These are phyloP conservation scores for Phytophthora agathidicida DNA, from an alignment of 352 stramenopile species.

Conservation along the genomic window DNA sequence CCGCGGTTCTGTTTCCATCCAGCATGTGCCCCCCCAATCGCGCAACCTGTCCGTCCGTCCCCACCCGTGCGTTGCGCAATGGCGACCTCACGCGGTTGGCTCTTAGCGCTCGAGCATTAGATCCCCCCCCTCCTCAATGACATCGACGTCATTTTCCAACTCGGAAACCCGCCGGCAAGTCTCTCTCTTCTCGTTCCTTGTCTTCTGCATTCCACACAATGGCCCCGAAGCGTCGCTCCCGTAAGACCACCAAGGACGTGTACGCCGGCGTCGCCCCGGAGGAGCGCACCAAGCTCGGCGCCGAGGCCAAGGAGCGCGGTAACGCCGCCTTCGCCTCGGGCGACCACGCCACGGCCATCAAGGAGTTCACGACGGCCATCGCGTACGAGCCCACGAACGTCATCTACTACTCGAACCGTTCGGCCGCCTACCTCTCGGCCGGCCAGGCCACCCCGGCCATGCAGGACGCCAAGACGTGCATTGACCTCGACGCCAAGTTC, in stretches of 20 bases:
- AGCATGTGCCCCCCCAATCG: constrained; percentile 10
- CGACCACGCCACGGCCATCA: constrained; percentile 85
- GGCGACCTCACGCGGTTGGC: constrained; percentile 33
- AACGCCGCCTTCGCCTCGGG: constrained; percentile 81
- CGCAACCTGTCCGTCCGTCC: constrained; percentile 1
- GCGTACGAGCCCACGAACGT: constrained; percentile 87
- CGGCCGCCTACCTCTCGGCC: constrained; percentile 82
- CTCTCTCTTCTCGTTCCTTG: constrained; percentile 10
- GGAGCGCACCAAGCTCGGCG: constrained; percentile 75
- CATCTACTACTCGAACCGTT: constrained; percentile 91
- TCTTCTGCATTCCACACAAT: constrained; percentile 37
- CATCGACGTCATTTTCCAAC: constrained; percentile 55
- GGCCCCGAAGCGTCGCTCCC: constrained; percentile 83
- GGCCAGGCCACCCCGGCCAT: constrained; percentile 81
- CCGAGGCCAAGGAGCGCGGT: constrained; percentile 86
- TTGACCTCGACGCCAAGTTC: constrained; percentile 86
- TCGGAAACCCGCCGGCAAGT: constrained; percentile 42
- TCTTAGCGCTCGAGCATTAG: constrained; percentile 23
- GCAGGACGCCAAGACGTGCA: constrained; percentile 88
- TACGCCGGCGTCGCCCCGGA: constrained; percentile 65
- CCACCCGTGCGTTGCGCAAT: constrained; percentile 17
- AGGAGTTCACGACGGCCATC: constrained; percentile 89
- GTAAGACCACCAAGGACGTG: constrained; percentile 87
- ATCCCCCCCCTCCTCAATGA: background rate
- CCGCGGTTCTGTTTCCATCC: constrained; percentile 1